Base-by-base conservation (phyloP, 495 filamentous ascomycete species). In the Ramalina intermedia region DNA sequence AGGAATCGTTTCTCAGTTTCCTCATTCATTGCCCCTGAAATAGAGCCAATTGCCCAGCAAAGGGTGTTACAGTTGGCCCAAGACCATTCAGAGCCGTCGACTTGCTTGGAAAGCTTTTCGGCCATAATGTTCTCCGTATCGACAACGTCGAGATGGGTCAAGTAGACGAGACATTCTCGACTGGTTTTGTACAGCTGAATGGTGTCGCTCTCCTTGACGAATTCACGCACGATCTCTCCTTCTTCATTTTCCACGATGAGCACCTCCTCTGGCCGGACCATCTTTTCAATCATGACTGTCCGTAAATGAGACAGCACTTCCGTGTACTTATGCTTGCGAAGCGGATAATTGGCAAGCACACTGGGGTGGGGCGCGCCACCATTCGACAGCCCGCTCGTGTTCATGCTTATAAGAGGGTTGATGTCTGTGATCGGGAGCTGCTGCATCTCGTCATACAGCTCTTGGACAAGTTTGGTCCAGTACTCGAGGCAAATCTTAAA, bases 401-500 rank as follows among this genome's bases (percentile, higher is more conserved):
- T 80, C 72, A 90, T 80, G 55, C 76, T 80, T 52, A 91, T 74
- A 14, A 96, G 72, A 4, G 89, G 87, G 58, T 88, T 94, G 50
- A 91, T 74, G 52, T 99, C 93, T 13, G 82, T 85, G 42, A 96
- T 82, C 1, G 91, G 93, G 4, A 96, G 74, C 24, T 82, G 72
- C 61, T 96, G 93, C 89, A 96, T 96, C 69, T 96, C 93, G 63
- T 99, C 93, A 57, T 94, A 99, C 4, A 99, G 74, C 63, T 96
- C 93, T 56, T 93, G 87, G n/a, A 96, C 93, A 13, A 96, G 73
- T 58, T 94, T 94, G 18, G 93, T 93, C 91, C 91, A 99, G 66
- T 99, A 99, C 57, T 99, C 91, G 43, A 99, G 70, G 59, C 87
- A 94, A 56, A 96, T 96, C 72, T 99, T 99, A 75, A 99, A 99